Conservation (phyloP, 345 rosid species). For the Citropsis articulata region DNA sequence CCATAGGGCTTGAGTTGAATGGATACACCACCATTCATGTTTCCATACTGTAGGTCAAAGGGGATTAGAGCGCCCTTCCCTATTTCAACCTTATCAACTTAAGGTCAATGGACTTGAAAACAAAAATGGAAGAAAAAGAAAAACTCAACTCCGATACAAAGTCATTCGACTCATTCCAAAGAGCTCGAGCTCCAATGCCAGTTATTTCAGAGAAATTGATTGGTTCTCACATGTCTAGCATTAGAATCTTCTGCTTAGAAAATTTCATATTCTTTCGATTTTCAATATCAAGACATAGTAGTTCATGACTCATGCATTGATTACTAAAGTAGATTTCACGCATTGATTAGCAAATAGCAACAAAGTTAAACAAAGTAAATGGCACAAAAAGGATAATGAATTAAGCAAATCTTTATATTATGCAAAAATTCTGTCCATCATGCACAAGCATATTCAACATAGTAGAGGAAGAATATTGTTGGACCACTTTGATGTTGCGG, state of each 20-base stretch:
- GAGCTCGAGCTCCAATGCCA: no score
- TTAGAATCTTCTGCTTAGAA: not conserved
- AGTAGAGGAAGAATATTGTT: not conserved
- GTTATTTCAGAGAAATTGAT: not conserved
- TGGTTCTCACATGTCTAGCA: not conserved
- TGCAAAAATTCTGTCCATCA: not conserved
- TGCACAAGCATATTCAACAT: not conserved
- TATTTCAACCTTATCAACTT: not conserved
- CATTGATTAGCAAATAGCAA: not conserved
- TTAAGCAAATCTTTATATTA: not conserved
- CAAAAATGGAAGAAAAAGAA: not conserved
- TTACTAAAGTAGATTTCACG: not conserved
- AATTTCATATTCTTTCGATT: not conserved
- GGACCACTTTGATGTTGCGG: not conserved
- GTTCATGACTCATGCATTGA: not conserved
- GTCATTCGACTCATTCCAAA: not conserved
- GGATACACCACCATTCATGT: no score
- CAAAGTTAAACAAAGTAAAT: not conserved
- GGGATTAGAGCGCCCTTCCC: not conserved
- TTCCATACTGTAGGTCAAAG: not conserved
- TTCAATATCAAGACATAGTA: not conserved
- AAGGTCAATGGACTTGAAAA: not conserved
- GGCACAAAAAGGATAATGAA: not conserved
- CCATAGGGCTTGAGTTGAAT: not conserved
- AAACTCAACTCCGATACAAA: not conserved